Base-by-base conservation (phyloP, 2,329 filamentous ascomycete genomes). In the Fusarium avenaceum region DNA sequence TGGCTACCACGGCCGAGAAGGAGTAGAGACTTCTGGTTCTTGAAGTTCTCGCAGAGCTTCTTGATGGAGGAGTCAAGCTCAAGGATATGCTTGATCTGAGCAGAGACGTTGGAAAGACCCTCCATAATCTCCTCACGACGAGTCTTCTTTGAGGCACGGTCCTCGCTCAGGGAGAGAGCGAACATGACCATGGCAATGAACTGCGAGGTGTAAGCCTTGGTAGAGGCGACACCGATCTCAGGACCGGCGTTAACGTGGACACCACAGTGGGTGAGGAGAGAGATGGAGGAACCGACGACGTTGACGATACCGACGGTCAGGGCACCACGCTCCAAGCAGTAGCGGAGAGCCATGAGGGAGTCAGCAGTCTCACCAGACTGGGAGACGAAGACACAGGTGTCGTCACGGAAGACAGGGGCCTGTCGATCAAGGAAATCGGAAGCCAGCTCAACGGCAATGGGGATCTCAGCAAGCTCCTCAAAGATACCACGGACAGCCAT, bases 141-240 rank as follows among this genome's bases (percentile, higher is more conserved):
- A 84, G 92, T 89, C 76, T 91, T 88, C 89, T 99, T 99, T 73
- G 94, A 97, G 42, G 94, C 93, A 74, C 96, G 93, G 81, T 99
- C 96, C 84, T 99, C 96, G 76, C 93, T 96, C 60, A 99, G 88
- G 30, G 94, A 97, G 69, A 99, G 86, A 8, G 96, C 96, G 76
- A 99, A 98, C 96, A 99, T 99, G 83, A 98, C 92, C 94, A 99
- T 97, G 80, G 96, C 97, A 77, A 99, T 93, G 81, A 98, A 99
- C 80, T 99, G 96, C 46, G 96, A 98, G 15, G 96, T 99, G 85
- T 99, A 99, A 39, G 96, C 96, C 87, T 99, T 99, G 81, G 96
- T 99, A 46, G 95, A 98, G 63, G 96, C 96, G 71, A 99, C 96
- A 89, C 96, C 96, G 69, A 99, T 98, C 82, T 99, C 96, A 54